Evolutionary conservation across 306 rosid genomes (phyloP).

Genomic region (Fragaria iinumae): DNA sequence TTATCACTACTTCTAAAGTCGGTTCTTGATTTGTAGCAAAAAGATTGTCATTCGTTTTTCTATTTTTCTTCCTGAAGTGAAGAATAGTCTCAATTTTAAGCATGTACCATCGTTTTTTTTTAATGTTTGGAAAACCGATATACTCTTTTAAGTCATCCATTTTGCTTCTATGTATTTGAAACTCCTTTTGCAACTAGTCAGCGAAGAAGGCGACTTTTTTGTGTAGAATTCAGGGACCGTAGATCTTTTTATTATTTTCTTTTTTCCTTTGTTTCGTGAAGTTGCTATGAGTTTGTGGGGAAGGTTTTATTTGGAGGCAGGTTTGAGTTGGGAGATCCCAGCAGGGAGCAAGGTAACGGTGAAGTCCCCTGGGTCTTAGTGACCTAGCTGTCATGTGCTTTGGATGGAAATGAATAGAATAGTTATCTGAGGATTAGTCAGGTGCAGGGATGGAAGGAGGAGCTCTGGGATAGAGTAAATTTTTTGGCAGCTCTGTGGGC

Average conservation of each 20-base stretch:
- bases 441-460: neutral
- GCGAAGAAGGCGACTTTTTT: neutral
- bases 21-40: neutral
- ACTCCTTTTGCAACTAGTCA: neutral
- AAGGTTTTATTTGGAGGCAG: neutral
- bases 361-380: neutral
- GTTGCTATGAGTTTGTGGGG: neutral
- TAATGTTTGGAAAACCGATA: neutral
- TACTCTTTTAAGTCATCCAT: conserved; percentile 1
- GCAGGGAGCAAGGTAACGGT: neutral
- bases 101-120: too few relatives aligned
- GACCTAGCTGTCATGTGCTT: neutral
- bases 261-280: neutral
- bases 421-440: neutral
- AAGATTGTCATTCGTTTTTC: neutral
- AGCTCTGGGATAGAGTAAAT: neutral
- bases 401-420: neutral
- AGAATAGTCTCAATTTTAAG: neutral
- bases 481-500: neutral
- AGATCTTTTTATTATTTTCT: neutral
- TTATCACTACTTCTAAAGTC: neutral
- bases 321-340: neutral
- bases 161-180: neutral
- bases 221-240: neutral
- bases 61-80: neutral